phyloP scores from a whole-genome alignment of 2,329 filamentous ascomycete species.

The Dichotomopilus funicola region DNA sequence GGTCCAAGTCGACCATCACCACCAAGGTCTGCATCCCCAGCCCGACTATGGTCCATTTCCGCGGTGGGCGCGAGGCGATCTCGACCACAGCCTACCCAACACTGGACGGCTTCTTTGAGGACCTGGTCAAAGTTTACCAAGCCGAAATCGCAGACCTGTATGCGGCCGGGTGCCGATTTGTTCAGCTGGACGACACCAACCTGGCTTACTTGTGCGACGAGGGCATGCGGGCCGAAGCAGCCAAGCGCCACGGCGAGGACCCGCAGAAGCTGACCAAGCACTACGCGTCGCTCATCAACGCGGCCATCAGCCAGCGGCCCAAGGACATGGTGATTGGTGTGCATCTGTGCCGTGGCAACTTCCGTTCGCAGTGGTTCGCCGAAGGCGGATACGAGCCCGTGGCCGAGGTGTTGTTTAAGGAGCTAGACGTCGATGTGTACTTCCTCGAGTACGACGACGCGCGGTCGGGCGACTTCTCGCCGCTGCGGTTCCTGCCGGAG shows the following conservation, averaged over 20 bases:
- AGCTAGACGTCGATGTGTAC: slow-evolving; percentile 51
- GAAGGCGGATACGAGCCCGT: slow-evolving; percentile 53
- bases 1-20: slow-evolving; percentile 31
- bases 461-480: slow-evolving; percentile 48
- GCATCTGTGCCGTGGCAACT: slow-evolving; percentile 52
- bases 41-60: slow-evolving; percentile 56
- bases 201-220: slow-evolving; percentile 53
- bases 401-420: slow-evolving; percentile 50
- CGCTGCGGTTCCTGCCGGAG: slow-evolving; percentile 46
- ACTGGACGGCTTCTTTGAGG: slow-evolving; percentile 49
- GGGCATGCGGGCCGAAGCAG: slow-evolving; percentile 47
- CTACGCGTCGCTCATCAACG: slow-evolving; percentile 50
- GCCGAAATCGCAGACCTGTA: slow-evolving; percentile 47
- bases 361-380: slow-evolving; percentile 51
- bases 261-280: slow-evolving; percentile 42
- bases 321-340: slow-evolving; percentile 50
- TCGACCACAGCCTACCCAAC: slow-evolving; percentile 46
- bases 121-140: slow-evolving; percentile 49
- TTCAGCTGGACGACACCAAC: slow-evolving; percentile 54
- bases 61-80: slow-evolving; percentile 47
- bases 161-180: slow-evolving; percentile 47
- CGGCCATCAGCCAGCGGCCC: slow-evolving; percentile 44
- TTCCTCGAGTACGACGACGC: slow-evolving; percentile 56
- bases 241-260: slow-evolving; percentile 44
- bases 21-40: slow-evolving; percentile 52